A percentile compares a stretch with the other conserved stretches of the same genome.
phyloP scores from a whole-genome alignment of 2,329 filamentous ascomycete genomes.

The Penicillium sp. region DNA sequence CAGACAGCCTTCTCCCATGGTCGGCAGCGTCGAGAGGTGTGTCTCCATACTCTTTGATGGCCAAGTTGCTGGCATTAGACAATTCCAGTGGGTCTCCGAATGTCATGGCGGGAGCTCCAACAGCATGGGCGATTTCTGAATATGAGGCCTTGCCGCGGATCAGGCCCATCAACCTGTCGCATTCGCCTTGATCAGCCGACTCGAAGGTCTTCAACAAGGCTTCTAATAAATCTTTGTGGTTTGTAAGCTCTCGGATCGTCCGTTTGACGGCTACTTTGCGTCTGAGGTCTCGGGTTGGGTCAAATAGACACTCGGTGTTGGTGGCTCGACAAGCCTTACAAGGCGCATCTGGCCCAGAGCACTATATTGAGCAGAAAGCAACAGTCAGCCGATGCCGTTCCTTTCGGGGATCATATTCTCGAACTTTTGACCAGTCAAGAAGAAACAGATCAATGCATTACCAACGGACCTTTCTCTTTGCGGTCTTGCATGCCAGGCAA shows the following conservation, averaged over 20 bases:
- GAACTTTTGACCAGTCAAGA: not conserved
- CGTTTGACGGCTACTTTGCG: constrained; percentile 39
- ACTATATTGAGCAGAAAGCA: constrained; percentile 23
- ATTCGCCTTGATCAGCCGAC: constrained; percentile 21
- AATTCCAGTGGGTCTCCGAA: constrained; percentile 16
- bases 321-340: constrained; percentile 36
- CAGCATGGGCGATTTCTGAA: constrained; percentile 25
- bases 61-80: constrained; percentile 5
- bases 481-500: constrained; percentile 35
- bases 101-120: constrained; percentile 20
- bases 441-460: not conserved
- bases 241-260: constrained; percentile 34
- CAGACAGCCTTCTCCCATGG: constrained; percentile 9
- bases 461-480: constrained; percentile 35
- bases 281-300: constrained; percentile 35
- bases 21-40: not conserved
- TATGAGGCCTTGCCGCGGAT: constrained; percentile 30
- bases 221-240: constrained; percentile 33
- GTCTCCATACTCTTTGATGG: constrained; percentile 12
- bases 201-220: constrained; percentile 31
- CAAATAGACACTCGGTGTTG: constrained; percentile 35
- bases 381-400: not conserved
- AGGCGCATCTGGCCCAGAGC: constrained; percentile 34
- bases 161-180: constrained; percentile 27
- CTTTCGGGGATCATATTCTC: not conserved